Evolutionary conservation across 306 rosid species (phyloP).

Genomic region (Alnus rubra): DNA sequence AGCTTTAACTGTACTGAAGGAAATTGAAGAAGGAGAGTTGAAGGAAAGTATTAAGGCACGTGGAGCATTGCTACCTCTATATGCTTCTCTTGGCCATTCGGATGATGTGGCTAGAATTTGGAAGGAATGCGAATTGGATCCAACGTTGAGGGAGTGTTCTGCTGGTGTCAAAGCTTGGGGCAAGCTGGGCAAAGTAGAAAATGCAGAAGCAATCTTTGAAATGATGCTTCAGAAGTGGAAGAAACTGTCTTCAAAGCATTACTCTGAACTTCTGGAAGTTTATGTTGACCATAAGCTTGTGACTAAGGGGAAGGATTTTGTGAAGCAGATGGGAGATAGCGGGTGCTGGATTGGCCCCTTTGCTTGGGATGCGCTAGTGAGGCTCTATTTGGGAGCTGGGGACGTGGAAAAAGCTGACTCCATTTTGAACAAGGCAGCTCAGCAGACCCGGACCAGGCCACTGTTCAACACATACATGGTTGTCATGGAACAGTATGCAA

Average conservation of each 20-base stretch:
- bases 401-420: conserved; percentile 23
- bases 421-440: conserved; percentile 15
- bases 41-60: background rate
- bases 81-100: conserved; percentile 20
- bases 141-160: background rate
- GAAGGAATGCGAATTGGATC: conserved; percentile 9
- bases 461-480: conserved; percentile 14
- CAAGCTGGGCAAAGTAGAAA: conserved; percentile 21
- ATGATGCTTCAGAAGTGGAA: conserved; percentile 21
- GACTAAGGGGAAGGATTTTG: conserved; percentile 25
- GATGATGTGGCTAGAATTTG: conserved; percentile 27
- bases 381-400: conserved; percentile 19
- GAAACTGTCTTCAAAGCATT: conserved; percentile 18
- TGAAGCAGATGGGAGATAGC: conserved; percentile 4
- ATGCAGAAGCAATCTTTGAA: conserved; percentile 31
- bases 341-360: conserved; percentile 20
- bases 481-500: conserved; percentile 25
- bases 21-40: conserved; percentile 16
- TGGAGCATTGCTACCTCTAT: conserved; percentile 7
- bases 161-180: conserved; percentile 26
- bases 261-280: conserved; percentile 17
- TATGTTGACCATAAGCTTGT: conserved; percentile 12
- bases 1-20: conserved; percentile 9
- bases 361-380: conserved; percentile 27
- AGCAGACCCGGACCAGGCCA: conserved; percentile 1